Evolutionary conservation across 257 asterid genomes (phyloP), one percentile per base, ranked within the genome.

Genomic region (Voacanga thouarsii): DNA sequence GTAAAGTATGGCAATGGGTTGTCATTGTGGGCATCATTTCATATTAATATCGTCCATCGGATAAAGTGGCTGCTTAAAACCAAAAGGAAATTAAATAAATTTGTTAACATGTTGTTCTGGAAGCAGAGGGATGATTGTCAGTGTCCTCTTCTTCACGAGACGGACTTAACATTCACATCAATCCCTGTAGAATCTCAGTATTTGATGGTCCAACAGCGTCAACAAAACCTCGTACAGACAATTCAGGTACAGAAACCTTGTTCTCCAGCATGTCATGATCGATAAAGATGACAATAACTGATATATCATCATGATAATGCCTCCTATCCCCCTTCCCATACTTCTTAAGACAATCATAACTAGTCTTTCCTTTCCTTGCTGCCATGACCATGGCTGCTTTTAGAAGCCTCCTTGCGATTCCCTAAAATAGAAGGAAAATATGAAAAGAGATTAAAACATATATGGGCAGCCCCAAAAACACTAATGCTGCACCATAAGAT

Each of bases 391-490:
- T 24, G 47, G 94, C 96, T 51, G 87, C 43, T 68, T 80, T 71
- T 50, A 92, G 28, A 28, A 93, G 97, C 75, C 92, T 88, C 79
- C 89, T 88, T 79, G 96, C 97, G 80, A 91, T 89, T 33, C 96
- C 98, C 98, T 93, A 75, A 39, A 43, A 75, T 14, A 50, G 41
- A 44, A 78, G 55, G 51, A 60, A 75, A 75, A 50, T 21, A 55
- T 11, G 41, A 50, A n/a, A 50, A 57, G 59, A 30, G 28, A 12
- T 74, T 41, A 30, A 53, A 57, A 49, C 33, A 33, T 28, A 24
- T 14, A 49, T 23, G 50, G 66, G 50, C 41, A 1, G 30, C 71
- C 37, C 18, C 69, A 12, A 71, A 78, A 55, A n/a, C 51, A 70
- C 28, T 68, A 77, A 67, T 21, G 50, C 6, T 41, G 44, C 26